A percentile compares a stretch with the other conserved stretches of the same genome.
Evolutionary conservation across 495 filamentous ascomycete genomes (phyloP).

Genomic region (Letharia columbiana): DNA sequence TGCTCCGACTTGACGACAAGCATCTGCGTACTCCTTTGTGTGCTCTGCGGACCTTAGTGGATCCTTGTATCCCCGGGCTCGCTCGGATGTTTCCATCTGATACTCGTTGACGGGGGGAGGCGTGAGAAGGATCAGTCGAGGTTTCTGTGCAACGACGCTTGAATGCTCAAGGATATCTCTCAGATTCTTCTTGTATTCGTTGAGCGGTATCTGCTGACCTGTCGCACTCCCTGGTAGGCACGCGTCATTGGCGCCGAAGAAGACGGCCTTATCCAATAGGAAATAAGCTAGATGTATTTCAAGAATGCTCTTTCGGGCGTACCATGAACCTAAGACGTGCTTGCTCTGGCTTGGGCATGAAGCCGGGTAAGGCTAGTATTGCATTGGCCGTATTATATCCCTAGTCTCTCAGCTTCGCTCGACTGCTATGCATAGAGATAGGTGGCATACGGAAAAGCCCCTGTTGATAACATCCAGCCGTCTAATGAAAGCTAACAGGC

Average conservation of each 20-base stretch:
- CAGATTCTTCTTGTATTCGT: slow-evolving; percentile 64
- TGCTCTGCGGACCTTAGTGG: slow-evolving; percentile 51
- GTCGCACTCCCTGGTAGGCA: slow-evolving; percentile 46
- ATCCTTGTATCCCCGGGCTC: slow-evolving; percentile 37
- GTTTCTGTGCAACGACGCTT: slow-evolving; percentile 54
- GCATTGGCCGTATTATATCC: slow-evolving; percentile 64
- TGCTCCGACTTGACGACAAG: slow-evolving; percentile 54
- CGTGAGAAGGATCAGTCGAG: slow-evolving; percentile 66
- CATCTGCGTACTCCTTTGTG: slow-evolving; percentile 65
- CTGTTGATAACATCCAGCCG: slow-evolving; percentile 61
- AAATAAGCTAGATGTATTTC: not conserved
- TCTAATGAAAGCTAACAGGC: slow-evolving; percentile 47
- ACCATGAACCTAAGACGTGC: slow-evolving; percentile 62
- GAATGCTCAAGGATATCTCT: slow-evolving; percentile 60
- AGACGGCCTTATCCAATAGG: slow-evolving; percentile 49
- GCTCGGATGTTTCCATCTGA: slow-evolving; percentile 46
- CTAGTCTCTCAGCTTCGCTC: slow-evolving; percentile 29
- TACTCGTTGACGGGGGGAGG: slow-evolving; percentile 80
- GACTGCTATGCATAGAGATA: not conserved
- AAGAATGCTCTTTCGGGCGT: slow-evolving; percentile 21
- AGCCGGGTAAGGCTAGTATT: slow-evolving; percentile 46
- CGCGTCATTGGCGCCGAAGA: slow-evolving; percentile 85
- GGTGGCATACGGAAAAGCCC: slow-evolving; percentile 37
- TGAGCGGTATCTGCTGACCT: slow-evolving; percentile 65
- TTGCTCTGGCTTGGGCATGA: slow-evolving; percentile 48